Base-by-base conservation (phyloP, 176 grass and related monocot genomes). In the Pontederia paniculata region DNA sequence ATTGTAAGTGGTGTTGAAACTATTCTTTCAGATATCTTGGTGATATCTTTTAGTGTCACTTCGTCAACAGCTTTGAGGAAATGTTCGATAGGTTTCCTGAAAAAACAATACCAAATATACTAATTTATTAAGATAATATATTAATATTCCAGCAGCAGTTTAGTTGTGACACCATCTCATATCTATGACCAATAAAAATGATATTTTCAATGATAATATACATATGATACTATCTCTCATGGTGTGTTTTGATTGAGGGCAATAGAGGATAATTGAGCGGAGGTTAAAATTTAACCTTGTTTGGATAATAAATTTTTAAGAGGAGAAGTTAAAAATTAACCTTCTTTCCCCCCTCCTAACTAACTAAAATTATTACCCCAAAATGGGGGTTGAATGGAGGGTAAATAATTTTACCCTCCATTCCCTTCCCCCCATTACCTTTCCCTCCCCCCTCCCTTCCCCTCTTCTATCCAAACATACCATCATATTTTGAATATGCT, bases 1-100 rank as follows among this genome's bases (percentile, higher is more conserved):
- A 97, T 79, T 71, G 93, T 97, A 23, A 90, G 60, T 10, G 93
- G 83, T 4, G 86, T 88, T 45, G 86, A 81, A 62, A 97, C 76
- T 19, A 97, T 79, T 18, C 84, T 91, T 73, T 84, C 83, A 79
- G 87, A 83, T 65, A 84, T 46, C 5, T 77, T 67, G 22, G 79
- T 77, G 54, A 98, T 60, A 50, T 98, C 93, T 70, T 88, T 88
- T 53, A 88, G 63, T 53, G 86, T 88, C 72, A 98, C 69, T 62
- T 53, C 75, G 65, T 91, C 83, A 45, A 98, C 20, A 45, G 67
- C 62, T 80, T 84, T 91, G 13, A 98, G 72, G 68, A 98, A 78
- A 64, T 88, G 48, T 52, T 84, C 87, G 28, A 78, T 54, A 19
- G 83, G 93, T 84, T 97, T 98, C 83, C 93, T 98, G 80, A 19